Evolutionary conservation across 257 asterid species (phyloP).

Genomic region (Solanum peruvianum): DNA sequence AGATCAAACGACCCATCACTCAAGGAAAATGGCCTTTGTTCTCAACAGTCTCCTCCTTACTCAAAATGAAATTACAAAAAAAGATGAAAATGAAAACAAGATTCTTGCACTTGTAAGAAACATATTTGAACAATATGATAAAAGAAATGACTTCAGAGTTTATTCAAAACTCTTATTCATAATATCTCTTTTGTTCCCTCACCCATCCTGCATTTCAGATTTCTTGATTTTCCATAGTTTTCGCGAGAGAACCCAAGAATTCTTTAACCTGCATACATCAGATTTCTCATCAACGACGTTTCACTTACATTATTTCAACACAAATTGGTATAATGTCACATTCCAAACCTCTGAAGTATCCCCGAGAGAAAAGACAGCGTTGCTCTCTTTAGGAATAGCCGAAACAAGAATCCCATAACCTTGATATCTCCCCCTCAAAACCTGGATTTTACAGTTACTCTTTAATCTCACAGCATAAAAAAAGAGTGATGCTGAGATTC

Average conservation of each 20-base stretch:
- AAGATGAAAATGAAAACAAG: background rate
- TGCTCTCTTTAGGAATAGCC: constrained; percentile 59
- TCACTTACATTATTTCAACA: background rate
- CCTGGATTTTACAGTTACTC: constrained; percentile 11
- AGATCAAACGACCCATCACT: background rate
- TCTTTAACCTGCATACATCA: constrained; percentile 40
- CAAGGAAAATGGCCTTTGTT: background rate
- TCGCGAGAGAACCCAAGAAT: constrained; percentile 49
- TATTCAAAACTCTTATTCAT: background rate
- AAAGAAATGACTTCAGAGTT: background rate
- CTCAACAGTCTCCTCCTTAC: background rate
- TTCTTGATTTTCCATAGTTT: constrained; percentile 25
- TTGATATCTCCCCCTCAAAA: constrained; percentile 37
- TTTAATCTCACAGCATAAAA: background rate
- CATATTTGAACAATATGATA: background rate
- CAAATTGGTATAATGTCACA: background rate
- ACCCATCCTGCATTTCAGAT: background rate
- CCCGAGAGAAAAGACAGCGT: constrained; percentile 70
- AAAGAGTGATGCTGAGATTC: background rate
- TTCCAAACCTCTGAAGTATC: constrained; percentile 68
- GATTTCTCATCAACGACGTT: background rate
- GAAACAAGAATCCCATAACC: constrained; percentile 90
- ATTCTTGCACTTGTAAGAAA: background rate
- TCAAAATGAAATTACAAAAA: background rate
- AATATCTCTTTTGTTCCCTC: background rate